Conservation (phyloP, 2,329 filamentous ascomycete genomes). For the Fusarium sp. region DNA sequence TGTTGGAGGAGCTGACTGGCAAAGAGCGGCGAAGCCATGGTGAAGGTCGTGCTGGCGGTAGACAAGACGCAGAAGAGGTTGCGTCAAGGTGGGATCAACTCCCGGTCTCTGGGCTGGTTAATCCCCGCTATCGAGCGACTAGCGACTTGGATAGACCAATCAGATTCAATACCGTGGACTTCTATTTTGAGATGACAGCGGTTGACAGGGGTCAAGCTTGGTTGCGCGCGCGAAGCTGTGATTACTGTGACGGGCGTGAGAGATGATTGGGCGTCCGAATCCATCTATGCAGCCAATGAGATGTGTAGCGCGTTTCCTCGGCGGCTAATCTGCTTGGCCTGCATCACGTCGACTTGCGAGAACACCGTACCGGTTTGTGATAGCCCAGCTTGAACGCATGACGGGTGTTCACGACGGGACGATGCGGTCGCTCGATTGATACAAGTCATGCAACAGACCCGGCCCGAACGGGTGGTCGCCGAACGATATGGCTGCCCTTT, state of each 20-base stretch:
- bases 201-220: constrained; percentile 33
- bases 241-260: constrained; percentile 31
- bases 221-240: constrained; percentile 52
- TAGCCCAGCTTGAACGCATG: constrained; percentile 37
- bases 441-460: constrained; percentile 38
- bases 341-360: constrained; percentile 19
- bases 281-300: constrained; percentile 35
- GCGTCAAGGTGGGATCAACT: constrained; percentile 37
- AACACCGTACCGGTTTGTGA: constrained; percentile 36
- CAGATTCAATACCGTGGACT: constrained; percentile 27
- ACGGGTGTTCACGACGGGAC: constrained; percentile 26
- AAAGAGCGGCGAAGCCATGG: constrained; percentile 31
- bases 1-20: constrained; percentile 38
- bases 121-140: constrained; percentile 39
- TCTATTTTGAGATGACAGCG: constrained; percentile 51
- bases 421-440: constrained; percentile 37
- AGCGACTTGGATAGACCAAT: constrained; percentile 46
- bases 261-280: constrained; percentile 40
- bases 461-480: constrained; percentile 25
- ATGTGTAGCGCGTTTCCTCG: constrained; percentile 24
- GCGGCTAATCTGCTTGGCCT: constrained; percentile 42
- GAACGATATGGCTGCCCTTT: constrained; percentile 23
- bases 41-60: constrained; percentile 34
- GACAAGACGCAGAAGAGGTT: constrained; percentile 32
- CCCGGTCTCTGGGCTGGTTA: constrained; percentile 33